Conservation (phyloP, 139 green algal genomes). For the Volvox africanus region DNA sequence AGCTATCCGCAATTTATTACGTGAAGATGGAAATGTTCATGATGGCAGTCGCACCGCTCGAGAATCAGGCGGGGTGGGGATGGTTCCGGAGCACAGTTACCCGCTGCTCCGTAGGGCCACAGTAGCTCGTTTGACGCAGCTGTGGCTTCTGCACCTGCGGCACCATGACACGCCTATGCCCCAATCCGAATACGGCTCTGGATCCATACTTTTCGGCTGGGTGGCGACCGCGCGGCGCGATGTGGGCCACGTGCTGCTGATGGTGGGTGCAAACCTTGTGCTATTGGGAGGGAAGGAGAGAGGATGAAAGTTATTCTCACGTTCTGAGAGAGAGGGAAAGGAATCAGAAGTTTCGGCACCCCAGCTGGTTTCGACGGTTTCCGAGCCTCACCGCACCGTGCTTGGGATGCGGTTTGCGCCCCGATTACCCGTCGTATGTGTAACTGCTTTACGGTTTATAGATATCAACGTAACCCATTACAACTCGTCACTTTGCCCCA, state of each 20-base stretch:
- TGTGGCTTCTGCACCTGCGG: conserved; percentile 35
- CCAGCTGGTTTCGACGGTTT: too few species aligned
- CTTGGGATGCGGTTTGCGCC: too few species aligned
- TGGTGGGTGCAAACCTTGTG: conserved; percentile 1
- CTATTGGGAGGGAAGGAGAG: too few species aligned
- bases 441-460: too few species aligned
- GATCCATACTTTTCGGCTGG: not conserved
- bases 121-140: not conserved
- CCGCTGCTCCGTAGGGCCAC: conserved; percentile 25
- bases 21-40: too few species aligned
- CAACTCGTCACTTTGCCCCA: not conserved
- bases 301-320: too few species aligned
- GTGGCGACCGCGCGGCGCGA: not conserved
- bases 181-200: not conserved
- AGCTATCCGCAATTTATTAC: too few species aligned
- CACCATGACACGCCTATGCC: not conserved
- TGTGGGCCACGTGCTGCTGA: not conserved
- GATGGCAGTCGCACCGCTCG: too few species aligned
- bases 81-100: conserved; percentile 25
- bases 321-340: too few species aligned
- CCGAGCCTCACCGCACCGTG: too few species aligned
- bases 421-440: too few species aligned
- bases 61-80: not conserved
- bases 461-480: not conserved
- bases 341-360: too few species aligned